Evolutionary conservation across 2,329 filamentous ascomycete genomes (phyloP), one percentile per base, ranked within the genome.

Genomic region (Exophiala viscosa): DNA sequence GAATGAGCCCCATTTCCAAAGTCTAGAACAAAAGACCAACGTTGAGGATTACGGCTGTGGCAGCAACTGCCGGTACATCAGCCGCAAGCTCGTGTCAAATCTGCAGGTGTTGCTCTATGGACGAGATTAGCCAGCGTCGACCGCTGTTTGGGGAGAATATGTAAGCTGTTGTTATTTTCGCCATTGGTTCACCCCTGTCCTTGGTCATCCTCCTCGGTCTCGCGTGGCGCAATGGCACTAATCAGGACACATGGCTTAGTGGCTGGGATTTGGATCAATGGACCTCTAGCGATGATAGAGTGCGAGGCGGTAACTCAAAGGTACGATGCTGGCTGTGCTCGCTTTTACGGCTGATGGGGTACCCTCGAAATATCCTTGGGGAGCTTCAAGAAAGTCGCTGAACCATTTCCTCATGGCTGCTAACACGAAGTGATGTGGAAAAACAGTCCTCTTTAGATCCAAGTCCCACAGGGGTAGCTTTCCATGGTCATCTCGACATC

Each of bases 401-500:
- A 15, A 14, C 17, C 36, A 40, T 33, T 43, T 45, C 15, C 41
- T 36, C 28, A 5, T 11, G 10, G n/a, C 23, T 28, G 18, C 50
- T 53, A 34, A 55, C 31, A n/a, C 15, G 42, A 41, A 47, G 13
- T 31, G 31, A 34, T 34, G 36, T 31, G 33, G 32, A 31, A 42
- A 56, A 4, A 54, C 63, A 69, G 82, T 85, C 68, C 50, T 77
- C 70, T 66, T 66, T 80, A 11, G 70, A 73, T 14, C 67, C 68
- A 34, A 67, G 66, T 15, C 57, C 66, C 11, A 59, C 67, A 2
- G 68, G 66, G 3, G 80, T 77, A 3, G 68, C 67, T 7, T 90
- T 91, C 70, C 71, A 81, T 58, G 88, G 89, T 2, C 74, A 75
- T 18, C 77, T 93, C 15, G 88, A 93, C 69, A 89, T 85, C 58